Evolutionary conservation across 805 yeast species (phyloP).

Genomic region (Saccharomyces kudriavzevii): DNA sequence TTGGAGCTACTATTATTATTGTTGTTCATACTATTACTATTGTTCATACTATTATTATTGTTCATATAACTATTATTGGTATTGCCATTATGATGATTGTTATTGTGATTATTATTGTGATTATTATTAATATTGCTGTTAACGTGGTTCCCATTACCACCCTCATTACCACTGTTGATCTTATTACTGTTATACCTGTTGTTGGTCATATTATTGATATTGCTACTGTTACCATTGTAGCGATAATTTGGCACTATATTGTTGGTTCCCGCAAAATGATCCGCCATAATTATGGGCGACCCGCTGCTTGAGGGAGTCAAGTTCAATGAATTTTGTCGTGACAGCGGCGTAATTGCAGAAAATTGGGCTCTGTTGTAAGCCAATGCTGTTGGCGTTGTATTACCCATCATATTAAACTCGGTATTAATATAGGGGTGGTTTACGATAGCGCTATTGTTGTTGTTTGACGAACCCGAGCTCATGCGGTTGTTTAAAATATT

Average conservation of each 20-base stretch:
- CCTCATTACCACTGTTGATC: conserved; percentile 4
- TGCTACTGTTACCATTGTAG: background rate
- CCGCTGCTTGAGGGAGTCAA: background rate
- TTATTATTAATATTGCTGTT: conserved; percentile 6
- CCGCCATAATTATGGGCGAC: background rate
- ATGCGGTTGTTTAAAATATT: conserved; percentile 1
- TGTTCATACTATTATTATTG: conserved; percentile 9
- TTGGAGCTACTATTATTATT: conserved; percentile 18
- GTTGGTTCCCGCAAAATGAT: background rate
- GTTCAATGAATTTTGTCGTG: conserved; percentile 1
- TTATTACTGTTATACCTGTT: background rate
- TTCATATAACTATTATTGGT: conserved; percentile 5
- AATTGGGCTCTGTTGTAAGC: conserved; percentile 1
- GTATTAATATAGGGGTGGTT: conserved; percentile 6
- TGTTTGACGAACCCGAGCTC: conserved; percentile 8
- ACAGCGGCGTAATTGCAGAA: conserved; percentile 1
- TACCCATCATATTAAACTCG: background rate
- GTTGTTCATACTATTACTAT: conserved; percentile 12
- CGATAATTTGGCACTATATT: background rate
- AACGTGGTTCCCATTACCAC: conserved; percentile 5
- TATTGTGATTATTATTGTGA: conserved; percentile 8
- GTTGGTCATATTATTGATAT: background rate
- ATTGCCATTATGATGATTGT: conserved; percentile 7
- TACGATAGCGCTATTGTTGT: conserved; percentile 11
- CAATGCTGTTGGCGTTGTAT: background rate